These are phyloP conservation scores for Dovyalis caffra DNA, from an alignment of 345 rosid genomes.

Conservation along the genomic window DNA sequence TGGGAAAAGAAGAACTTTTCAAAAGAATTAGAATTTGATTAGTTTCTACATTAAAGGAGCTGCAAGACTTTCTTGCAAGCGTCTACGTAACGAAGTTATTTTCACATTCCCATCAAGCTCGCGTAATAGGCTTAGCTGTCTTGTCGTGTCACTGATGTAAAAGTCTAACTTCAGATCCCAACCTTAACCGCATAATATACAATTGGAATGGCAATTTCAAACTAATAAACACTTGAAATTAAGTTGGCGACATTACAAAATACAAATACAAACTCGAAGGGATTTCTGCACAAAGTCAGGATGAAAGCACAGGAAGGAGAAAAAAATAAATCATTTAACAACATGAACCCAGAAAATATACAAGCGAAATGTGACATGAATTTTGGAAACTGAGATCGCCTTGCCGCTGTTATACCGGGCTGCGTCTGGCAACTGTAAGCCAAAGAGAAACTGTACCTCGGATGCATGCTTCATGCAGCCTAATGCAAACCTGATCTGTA, in stretches of 20 bases:
- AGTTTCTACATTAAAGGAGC: background rate
- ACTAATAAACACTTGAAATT: no score
- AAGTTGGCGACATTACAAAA: conserved; percentile 14
- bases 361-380: conserved; percentile 1
- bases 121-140: background rate
- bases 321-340: conserved; percentile 14
- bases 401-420: conserved; percentile 7
- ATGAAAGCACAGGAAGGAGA: background rate
- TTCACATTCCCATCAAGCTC: background rate
- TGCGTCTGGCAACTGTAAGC: conserved; percentile 9
- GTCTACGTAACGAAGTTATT: background rate
- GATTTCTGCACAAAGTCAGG: conserved; percentile 13
- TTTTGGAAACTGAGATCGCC: background rate
- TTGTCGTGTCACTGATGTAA: background rate
- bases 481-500: background rate
- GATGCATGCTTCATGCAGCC: conserved; percentile 21
- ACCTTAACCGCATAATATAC: background rate
- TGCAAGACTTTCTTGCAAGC: background rate
- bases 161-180: background rate
- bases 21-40: background rate
- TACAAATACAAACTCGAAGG: conserved; percentile 15
- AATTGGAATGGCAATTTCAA: background rate
- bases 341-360: conserved; percentile 13
- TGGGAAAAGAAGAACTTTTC: background rate
- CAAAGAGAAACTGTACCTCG: background rate